Percentiles rank a stretch among this genome's conserved stretches.
Evolutionary conservation across 2,329 filamentous ascomycete species (phyloP).

Genomic region (Colletotrichum melonis): DNA sequence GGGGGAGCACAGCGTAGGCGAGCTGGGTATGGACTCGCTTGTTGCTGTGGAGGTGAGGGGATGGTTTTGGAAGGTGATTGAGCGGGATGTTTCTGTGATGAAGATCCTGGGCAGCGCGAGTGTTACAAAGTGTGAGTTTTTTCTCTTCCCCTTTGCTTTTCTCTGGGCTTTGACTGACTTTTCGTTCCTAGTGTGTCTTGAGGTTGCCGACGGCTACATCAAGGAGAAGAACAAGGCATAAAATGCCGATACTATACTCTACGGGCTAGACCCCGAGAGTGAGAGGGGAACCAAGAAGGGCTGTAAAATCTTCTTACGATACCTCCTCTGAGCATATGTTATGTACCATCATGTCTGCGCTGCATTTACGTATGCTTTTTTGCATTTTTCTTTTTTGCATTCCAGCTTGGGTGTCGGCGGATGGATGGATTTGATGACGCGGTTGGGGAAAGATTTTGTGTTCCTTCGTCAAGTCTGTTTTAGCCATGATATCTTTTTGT

Average conservation of each 20-base stretch:
- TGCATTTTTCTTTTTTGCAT: too few relatives aligned
- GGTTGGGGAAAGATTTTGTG: background rate
- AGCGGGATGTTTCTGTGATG: conserved; percentile 56
- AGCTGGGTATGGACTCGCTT: conserved; percentile 45
- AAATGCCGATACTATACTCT: background rate
- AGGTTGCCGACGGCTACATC: conserved; percentile 20
- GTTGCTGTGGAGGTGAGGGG: conserved; percentile 51
- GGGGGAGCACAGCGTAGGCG: conserved; percentile 45
- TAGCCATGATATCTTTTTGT: too few relatives aligned
- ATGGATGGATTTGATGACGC: background rate
- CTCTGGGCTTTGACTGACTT: background rate
- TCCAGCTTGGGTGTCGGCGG: background rate
- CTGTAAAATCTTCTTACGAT: background rate
- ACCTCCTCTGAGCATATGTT: background rate
- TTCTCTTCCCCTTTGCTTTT: too few relatives aligned
- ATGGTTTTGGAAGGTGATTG: conserved; percentile 59
- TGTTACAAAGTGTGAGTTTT: conserved; percentile 37
- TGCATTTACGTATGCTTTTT: too few relatives aligned
- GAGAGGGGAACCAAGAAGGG: background rate
- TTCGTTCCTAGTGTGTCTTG: conserved; percentile 10
- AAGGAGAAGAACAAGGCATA: conserved; percentile 18
- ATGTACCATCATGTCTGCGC: background rate
- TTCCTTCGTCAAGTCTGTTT: too few relatives aligned
- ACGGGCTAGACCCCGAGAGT: too few relatives aligned
- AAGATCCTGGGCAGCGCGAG: conserved; percentile 53